A percentile compares a stretch with the other conserved stretches of the same genome.
Evolutionary conservation across 1,284 basidiomycete genomes (phyloP).

Genomic region (Microbotryum scabiosae): DNA sequence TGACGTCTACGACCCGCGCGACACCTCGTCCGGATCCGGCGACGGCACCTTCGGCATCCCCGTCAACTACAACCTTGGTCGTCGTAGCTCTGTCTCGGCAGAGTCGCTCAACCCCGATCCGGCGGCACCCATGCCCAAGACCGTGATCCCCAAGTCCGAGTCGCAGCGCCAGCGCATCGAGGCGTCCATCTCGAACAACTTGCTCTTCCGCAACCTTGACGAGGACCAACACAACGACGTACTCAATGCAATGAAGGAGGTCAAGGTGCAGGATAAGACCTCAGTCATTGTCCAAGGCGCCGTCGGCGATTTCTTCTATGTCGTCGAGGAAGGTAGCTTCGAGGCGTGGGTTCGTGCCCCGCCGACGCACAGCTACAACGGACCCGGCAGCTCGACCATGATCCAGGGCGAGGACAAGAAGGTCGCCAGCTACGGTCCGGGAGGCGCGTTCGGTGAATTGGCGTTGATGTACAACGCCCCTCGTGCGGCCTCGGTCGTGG

Average conservation of each 20-base stretch:
- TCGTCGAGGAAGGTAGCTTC: constrained; percentile 81
- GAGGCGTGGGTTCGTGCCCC: constrained; percentile 64
- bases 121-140: constrained; percentile 47
- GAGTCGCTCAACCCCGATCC: constrained; percentile 73
- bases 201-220: constrained; percentile 92
- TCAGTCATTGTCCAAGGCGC: constrained; percentile 94
- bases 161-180: constrained; percentile 84
- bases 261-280: constrained; percentile 59
- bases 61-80: constrained; percentile 48
- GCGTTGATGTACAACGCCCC: constrained; percentile 97
- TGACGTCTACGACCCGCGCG: constrained; percentile 29
- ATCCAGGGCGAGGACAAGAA: constrained; percentile 52
- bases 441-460: constrained; percentile 88
- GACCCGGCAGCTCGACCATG: constrained; percentile 21
- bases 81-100: constrained; percentile 91
- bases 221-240: constrained; percentile 92
- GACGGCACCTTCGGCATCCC: constrained; percentile 10
- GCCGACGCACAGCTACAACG: constrained; percentile 30
- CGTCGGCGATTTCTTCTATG: constrained; percentile 94
- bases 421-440: constrained; percentile 75
- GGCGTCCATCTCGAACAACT: constrained; percentile 74
- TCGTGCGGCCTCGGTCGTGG: constrained; percentile 84
- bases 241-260: constrained; percentile 91
- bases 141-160: constrained; percentile 66
- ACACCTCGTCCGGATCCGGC: background rate